Evolutionary conservation across 2,329 filamentous ascomycete species (phyloP), one percentile per base, ranked within the genome.

Genomic region (Epichloe elymi): DNA sequence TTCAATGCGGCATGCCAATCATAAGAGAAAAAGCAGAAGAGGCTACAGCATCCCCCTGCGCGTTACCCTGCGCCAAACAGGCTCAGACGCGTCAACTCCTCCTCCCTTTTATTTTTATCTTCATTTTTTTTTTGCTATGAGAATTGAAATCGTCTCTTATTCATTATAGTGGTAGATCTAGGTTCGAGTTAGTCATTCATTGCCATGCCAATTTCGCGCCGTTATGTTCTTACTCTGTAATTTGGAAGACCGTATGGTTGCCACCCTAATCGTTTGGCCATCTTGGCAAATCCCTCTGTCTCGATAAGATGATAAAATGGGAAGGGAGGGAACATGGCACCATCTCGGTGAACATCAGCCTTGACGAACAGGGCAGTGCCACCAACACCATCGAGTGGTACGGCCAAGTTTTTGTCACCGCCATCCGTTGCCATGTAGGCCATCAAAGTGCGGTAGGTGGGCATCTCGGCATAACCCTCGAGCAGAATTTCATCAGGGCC

Each of bases 271-370:
- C 93, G 76, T 65, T 80, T 85, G 12, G 90, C 90, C 93, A 98
- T 98, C 71, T 91, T 95, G 17, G 93, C 90, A 63, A 98, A 98
- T 0, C 93, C 93, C 64, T 98, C 93, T 0, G 93, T 97, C 74
- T 98, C 93, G 54, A 98, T 94, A 54, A 98, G 75, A 67, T 98
- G 86, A 65, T 96, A 97, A 64, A 98, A 98, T 3, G 91, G 71
- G 65, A 98, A 98, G 0, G 93, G 80, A 17, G 93, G 93, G 71
- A 98, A 98, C 91, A 97, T 98, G 65, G 93, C 91, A 19, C 93
- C 93, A 63, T 98, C 93, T 26, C 93, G 82, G 66, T 98, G 93
- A 23, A 98, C 93, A 53, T 97, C 90, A 2, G 90, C 93, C 72
- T 95, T 96, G 54, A 98, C 93, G 61, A 98, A 72, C 56, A 98